Evolutionary conservation across 2,329 filamentous ascomycete genomes (phyloP).

Genomic region (Aspergillaceae sp.): DNA sequence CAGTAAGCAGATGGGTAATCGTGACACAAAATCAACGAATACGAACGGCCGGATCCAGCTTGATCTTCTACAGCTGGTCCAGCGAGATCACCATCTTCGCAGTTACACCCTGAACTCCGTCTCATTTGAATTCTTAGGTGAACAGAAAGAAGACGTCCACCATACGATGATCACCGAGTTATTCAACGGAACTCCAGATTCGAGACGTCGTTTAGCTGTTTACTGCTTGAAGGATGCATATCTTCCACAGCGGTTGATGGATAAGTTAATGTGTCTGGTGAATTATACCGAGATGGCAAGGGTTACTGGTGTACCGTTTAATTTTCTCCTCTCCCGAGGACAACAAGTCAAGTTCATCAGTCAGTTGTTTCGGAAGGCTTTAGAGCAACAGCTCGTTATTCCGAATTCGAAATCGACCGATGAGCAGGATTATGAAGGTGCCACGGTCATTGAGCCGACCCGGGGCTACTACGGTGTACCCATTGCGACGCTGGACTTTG

Average conservation of each 20-base stretch:
- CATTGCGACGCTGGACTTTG: conserved; percentile 95
- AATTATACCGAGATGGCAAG: conserved; percentile 99
- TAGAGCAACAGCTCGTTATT: conserved; percentile 88
- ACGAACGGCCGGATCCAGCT: conserved; percentile 89
- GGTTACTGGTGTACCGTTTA: conserved; percentile 97
- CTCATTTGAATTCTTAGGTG: conserved; percentile 84
- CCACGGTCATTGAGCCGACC: conserved; percentile 92
- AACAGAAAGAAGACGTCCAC: conserved; percentile 98
- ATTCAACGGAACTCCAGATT: conserved; percentile 93
- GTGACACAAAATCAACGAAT: conserved; percentile 89
- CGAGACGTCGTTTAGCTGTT: conserved; percentile 76
- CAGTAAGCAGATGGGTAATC: conserved; percentile 96
- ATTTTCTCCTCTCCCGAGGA: conserved; percentile 79
- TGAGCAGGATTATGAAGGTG: conserved; percentile 93
- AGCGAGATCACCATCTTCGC: conserved; percentile 86
- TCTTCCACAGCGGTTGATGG: conserved; percentile 85
- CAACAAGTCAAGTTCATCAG: conserved; percentile 98
- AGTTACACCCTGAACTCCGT: conserved; percentile 98
- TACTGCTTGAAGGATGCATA: conserved; percentile 99
- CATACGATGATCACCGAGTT: conserved; percentile 99
- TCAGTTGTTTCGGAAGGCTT: conserved; percentile 88
- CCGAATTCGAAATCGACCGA: conserved; percentile 68
- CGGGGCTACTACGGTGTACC: conserved; percentile 92
- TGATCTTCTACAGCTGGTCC: conserved; percentile 87
- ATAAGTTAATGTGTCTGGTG: conserved; percentile 95